phyloP scores from a whole-genome alignment of 495 filamentous ascomycete species.

The Tuber umbilicatum region DNA sequence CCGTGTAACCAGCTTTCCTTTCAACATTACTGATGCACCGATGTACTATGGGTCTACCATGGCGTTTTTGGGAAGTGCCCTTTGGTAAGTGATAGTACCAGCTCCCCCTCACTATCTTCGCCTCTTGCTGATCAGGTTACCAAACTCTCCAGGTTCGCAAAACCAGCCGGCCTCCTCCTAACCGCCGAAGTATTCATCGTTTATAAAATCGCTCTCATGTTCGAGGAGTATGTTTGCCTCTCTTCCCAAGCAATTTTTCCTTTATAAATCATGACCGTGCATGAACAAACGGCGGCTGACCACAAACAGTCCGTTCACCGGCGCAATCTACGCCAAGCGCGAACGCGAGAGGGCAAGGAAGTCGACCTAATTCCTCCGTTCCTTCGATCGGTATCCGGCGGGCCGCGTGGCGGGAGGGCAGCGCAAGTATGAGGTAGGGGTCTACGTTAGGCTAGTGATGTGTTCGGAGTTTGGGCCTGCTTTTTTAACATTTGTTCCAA shows the following conservation, averaged over 20 bases:
- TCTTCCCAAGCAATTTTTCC: neutral
- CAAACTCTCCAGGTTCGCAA: constrained; percentile 52
- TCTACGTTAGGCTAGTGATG: neutral
- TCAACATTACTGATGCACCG: constrained; percentile 83
- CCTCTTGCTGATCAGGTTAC: neutral
- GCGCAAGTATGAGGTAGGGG: neutral
- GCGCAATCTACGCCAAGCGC: constrained; percentile 87
- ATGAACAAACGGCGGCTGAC: constrained; percentile 15
- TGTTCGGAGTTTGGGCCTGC: neutral
- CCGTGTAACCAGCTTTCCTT: constrained; percentile 88
- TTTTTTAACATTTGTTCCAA: neutral
- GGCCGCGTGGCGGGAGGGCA: neutral
- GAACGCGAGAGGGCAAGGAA: constrained; percentile 53
- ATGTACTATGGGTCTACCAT: constrained; percentile 96
- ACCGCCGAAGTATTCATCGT: constrained; percentile 66
- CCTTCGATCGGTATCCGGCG: neutral
- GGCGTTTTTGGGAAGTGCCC: constrained; percentile 83
- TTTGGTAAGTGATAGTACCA: constrained; percentile 46
- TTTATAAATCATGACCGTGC: neutral
- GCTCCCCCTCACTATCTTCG: neutral
- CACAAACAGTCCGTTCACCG: constrained; percentile 71
- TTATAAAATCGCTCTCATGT: constrained; percentile 77
- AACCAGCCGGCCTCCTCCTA: constrained; percentile 77
- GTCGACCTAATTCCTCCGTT: neutral
- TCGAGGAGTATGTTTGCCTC: constrained; percentile 67